Evolutionary conservation across 2,329 filamentous ascomycete genomes (phyloP), one percentile per base, ranked within the genome.

Genomic region (Ceratocystis diversiconidia): DNA sequence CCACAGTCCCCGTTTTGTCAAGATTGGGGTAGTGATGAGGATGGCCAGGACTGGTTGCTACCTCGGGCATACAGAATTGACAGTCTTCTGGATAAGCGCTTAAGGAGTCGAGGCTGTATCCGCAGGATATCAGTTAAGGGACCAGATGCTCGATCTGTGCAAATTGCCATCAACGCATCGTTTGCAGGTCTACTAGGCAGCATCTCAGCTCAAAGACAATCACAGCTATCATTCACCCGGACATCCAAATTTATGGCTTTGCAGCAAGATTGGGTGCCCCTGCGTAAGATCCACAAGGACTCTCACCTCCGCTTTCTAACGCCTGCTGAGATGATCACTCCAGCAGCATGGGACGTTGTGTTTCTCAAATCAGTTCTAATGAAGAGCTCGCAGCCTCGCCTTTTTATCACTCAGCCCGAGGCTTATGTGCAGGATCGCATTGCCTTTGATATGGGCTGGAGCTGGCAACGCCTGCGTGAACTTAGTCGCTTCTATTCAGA

Each of bases 381-480:
- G 88, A 84, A 86, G 70, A 80, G 84, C 36, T 79, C 82, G 8
- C 79, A 82, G 68, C 84, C 85, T 68, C 81, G 88, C 7, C 79
- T 92, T 12, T 92, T 88, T 74, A 79, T 92, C 66, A 92, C 89
- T 0, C 86, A 89, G 67, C 82, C 85, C 2, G 85, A 88, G 69
- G 86, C 86, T 1, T 92, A 92, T 69, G 75, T 89, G 1, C 89
- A 92, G 71, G 82, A 85, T 68, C 73, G 76, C 15, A 75, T 78
- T 41, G 77, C 80, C 4, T 79, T 81, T 46, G 78, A 80, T 55
- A 72, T 76, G 8, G 79, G 79, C 4, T 91, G 86, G 87, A 85
- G 83, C 1, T 92, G 89, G 89, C 84, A 85, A 69, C 80, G 80
- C 59, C 73, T 92, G 8, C 82, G 84, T 43, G 80, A 85, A 69